phyloP scores from a whole-genome alignment of 2,329 filamentous ascomycete genomes.

The Diplocarpon mali region DNA sequence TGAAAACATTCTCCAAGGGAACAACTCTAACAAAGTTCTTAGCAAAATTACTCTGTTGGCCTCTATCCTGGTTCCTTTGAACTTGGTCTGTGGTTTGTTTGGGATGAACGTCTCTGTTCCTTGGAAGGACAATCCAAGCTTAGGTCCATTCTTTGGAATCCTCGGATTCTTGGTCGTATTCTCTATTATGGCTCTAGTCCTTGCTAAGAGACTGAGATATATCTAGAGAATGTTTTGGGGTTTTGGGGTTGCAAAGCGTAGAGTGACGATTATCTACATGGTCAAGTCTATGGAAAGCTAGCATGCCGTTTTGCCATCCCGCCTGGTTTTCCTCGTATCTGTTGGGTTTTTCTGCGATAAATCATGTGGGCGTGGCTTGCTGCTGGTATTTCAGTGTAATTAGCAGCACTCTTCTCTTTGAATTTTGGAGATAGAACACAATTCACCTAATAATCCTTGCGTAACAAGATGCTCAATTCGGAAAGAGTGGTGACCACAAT shows the following conservation, averaged over 20 bases:
- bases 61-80: constrained; percentile 91
- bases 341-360: neutral
- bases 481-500: too few relatives aligned
- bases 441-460: too few relatives aligned
- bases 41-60: constrained; percentile 93
- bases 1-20: constrained; percentile 80
- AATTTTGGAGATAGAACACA: too few relatives aligned
- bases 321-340: neutral
- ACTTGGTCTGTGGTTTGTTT: constrained; percentile 58
- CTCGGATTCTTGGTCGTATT: constrained; percentile 45
- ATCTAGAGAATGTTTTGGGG: constrained; percentile 13
- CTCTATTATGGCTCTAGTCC: constrained; percentile 17
- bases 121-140: constrained; percentile 35
- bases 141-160: constrained; percentile 51
- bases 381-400: neutral
- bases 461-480: too few relatives aligned
- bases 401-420: too few relatives aligned
- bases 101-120: constrained; percentile 81
- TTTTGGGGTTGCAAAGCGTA: too few relatives aligned
- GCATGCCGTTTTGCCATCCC: too few relatives aligned
- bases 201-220: constrained; percentile 23
- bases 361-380: neutral
- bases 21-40: constrained; percentile 75
- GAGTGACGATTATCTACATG: too few relatives aligned
- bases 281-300: too few relatives aligned